Evolutionary conservation across 2,329 filamentous ascomycete genomes (phyloP).

Genomic region (Neospermospora avenae): DNA sequence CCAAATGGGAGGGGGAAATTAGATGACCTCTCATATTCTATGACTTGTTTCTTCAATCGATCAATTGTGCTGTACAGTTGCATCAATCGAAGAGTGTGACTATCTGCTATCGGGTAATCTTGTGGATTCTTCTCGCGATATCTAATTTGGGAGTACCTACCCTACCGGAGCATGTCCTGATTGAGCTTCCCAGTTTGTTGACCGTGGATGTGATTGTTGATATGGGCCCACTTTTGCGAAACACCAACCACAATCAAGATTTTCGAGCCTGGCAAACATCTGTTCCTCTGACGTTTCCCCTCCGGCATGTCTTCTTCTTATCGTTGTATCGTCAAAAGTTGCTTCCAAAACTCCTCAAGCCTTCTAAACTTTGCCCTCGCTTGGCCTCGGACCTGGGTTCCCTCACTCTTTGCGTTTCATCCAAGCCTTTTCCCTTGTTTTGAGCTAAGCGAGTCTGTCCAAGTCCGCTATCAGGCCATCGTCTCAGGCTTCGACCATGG

Average conservation of each 20-base stretch:
- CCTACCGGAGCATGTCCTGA: neutral
- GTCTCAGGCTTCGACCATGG: neutral
- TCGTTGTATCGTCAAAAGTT: neutral
- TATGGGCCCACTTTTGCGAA: neutral
- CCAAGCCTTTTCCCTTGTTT: conserved; percentile 7
- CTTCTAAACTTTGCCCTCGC: neutral
- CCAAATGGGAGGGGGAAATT: conserved; percentile 38
- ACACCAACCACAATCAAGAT: neutral
- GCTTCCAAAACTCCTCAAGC: neutral
- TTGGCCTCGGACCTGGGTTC: neutral
- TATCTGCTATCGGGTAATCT: conserved; percentile 29
- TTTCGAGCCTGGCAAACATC: neutral
- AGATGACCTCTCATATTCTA: conserved; percentile 37
- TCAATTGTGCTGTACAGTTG: conserved; percentile 38
- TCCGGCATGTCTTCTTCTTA: neutral
- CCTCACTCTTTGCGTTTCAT: conserved; percentile 11
- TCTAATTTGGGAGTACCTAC: neutral
- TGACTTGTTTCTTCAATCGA: conserved; percentile 39
- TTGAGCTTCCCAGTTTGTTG: neutral
- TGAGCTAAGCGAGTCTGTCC: conserved; percentile 7
- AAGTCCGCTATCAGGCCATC: neutral
- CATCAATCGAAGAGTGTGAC: conserved; percentile 30
- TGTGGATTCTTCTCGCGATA: conserved; percentile 14
- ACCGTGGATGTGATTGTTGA: conserved; percentile 2
- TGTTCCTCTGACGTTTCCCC: neutral